Conservation (phyloP, 306 rosid genomes). For the Lagenaria siceraria region DNA sequence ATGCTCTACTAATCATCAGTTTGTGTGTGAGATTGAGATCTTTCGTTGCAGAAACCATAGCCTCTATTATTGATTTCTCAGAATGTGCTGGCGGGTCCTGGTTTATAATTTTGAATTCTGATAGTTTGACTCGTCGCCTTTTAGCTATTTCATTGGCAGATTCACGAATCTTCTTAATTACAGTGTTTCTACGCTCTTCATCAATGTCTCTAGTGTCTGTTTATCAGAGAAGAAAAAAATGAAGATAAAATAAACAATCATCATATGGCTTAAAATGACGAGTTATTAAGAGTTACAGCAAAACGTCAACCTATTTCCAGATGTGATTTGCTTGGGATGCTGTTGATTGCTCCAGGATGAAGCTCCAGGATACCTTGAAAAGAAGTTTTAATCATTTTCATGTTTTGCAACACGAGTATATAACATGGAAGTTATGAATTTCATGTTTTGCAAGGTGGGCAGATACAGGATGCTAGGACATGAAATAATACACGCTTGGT, state of each 20-base stretch:
- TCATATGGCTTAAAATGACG: background rate
- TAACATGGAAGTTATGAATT: background rate
- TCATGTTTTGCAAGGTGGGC: background rate
- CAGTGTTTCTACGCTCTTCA: constrained; percentile 68
- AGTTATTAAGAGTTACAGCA: constrained; percentile 3
- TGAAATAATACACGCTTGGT: background rate
- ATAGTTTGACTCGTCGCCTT: constrained; percentile 56
- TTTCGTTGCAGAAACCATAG: constrained; percentile 62
- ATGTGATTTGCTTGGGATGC: constrained; percentile 89
- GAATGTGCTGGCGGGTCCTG: constrained; percentile 95
- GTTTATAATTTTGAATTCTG: constrained; percentile 61
- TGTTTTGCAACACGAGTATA: background rate
- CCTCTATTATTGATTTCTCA: constrained; percentile 43
- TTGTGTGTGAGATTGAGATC: constrained; percentile 75
- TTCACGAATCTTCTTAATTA: constrained; percentile 61
- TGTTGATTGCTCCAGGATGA: constrained; percentile 95
- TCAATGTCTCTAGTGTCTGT: constrained; percentile 85
- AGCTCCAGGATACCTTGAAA: constrained; percentile 68
- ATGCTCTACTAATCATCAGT: constrained; percentile 88
- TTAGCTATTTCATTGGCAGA: constrained; percentile 53
- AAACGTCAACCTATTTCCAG: constrained; percentile 64
- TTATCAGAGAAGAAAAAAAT: background rate
- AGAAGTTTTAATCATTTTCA: background rate
- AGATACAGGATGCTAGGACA: background rate
- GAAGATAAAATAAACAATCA: background rate